These are phyloP conservation scores for Colletotrichum magnum DNA, from an alignment of 2,329 filamentous ascomycete genomes.

Conservation along the genomic window DNA sequence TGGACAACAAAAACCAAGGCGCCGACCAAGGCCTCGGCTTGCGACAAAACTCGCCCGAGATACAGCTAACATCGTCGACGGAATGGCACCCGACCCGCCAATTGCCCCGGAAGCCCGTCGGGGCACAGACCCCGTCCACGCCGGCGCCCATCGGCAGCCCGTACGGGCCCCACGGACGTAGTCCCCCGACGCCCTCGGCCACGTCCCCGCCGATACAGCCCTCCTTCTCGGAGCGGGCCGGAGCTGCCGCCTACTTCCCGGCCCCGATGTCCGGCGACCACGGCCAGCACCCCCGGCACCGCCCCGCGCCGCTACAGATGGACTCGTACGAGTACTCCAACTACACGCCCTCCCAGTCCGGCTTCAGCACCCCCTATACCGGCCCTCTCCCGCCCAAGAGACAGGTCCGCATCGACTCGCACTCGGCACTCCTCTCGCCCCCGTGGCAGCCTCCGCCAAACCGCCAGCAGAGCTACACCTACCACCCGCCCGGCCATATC, in stretches of 20 bases:
- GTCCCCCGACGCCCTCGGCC: constrained; percentile 19
- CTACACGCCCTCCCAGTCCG: constrained; percentile 32
- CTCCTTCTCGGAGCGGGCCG: constrained; percentile 30
- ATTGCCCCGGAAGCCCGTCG: constrained; percentile 26
- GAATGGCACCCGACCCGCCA: constrained; percentile 26
- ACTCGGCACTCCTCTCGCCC: constrained; percentile 32
- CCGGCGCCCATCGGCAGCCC: constrained; percentile 36
- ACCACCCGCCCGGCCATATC: constrained; percentile 30
- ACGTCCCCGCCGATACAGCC: constrained; percentile 17
- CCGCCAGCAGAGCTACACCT: constrained; percentile 24
- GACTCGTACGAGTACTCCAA: constrained; percentile 31
- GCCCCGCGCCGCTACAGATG: constrained; percentile 37
- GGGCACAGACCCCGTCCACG: constrained; percentile 20
- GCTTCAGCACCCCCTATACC: constrained; percentile 28
- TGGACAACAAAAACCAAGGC: constrained; percentile 10
- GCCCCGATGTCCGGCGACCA: constrained; percentile 3
- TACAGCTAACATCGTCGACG: constrained; percentile 30
- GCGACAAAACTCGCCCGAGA: constrained; percentile 1
- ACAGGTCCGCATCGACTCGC: constrained; percentile 34
- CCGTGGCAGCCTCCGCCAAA: constrained; percentile 17
- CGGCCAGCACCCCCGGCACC: constrained; percentile 7
- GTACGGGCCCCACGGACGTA: constrained; percentile 22
- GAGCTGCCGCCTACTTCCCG: constrained; percentile 26
- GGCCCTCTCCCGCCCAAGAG: constrained; percentile 15
- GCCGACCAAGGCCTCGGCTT: constrained; percentile 13